Evolutionary conservation across 148 eudicot species (phyloP).

Genomic region (Persicaria tinctoria): DNA sequence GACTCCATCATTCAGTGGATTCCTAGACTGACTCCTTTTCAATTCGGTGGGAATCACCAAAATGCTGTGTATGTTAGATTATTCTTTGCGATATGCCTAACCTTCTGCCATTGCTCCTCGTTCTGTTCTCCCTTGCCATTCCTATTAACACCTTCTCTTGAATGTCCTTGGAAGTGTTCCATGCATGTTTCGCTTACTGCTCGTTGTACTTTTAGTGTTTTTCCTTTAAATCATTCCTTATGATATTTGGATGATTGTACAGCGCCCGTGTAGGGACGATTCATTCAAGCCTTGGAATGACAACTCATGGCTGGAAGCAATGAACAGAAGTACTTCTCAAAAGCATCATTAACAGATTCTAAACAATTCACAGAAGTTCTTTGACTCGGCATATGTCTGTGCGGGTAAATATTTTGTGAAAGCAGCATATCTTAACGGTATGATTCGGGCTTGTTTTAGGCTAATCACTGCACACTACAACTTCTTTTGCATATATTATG

Average conservation of each 20-base stretch:
- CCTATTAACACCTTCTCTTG: no score
- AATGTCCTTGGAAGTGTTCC: background rate
- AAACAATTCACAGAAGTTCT: background rate
- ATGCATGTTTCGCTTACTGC: background rate
- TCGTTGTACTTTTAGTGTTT: background rate
- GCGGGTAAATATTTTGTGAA: background rate
- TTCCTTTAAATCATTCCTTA: background rate
- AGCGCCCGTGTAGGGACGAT: background rate
- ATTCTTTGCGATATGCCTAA: no score
- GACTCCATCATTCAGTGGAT: no score
- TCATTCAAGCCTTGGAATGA: conserved; percentile 4
- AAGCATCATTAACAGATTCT: background rate
- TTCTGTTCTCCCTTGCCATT: no score
- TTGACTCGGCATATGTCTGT: background rate
- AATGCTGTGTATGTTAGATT: no score
- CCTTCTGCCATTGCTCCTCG: no score
- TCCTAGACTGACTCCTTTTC: no score
- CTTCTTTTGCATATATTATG: background rate
- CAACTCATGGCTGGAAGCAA: conserved; percentile 3
- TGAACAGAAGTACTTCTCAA: background rate
- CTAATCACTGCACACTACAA: background rate
- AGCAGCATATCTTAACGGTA: background rate
- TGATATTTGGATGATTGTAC: background rate
- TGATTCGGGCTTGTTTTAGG: background rate
- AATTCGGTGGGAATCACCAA: no score